phyloP scores from a whole-genome alignment of 495 filamentous ascomycete genomes.

The Ascobolus immersus region DNA sequence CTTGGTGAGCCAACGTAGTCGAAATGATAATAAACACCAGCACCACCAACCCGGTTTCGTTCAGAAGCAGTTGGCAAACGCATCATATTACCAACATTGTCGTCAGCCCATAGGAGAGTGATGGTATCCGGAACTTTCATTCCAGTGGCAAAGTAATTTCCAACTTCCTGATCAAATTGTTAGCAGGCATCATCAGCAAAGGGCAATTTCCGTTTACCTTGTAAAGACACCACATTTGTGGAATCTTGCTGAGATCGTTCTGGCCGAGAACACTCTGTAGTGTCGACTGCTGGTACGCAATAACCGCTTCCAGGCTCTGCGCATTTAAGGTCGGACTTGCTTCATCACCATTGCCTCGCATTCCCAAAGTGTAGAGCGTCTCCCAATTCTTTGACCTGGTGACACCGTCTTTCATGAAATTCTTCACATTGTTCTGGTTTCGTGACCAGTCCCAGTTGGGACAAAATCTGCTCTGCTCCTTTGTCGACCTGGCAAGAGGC shows the following conservation, averaged over 20 bases:
- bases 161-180: slow-evolving; percentile 19
- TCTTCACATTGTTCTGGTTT: slow-evolving; percentile 20
- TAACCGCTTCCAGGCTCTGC: slow-evolving; percentile 28
- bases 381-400: slow-evolving; percentile 21
- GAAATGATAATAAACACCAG: slow-evolving; percentile 27
- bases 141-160: slow-evolving; percentile 22
- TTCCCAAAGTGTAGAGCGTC: slow-evolving; percentile 23
- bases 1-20: slow-evolving; percentile 34
- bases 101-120: slow-evolving; percentile 25
- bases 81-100: slow-evolving; percentile 24
- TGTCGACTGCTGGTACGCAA: slow-evolving; percentile 28
- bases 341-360: slow-evolving; percentile 25
- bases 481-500: slow-evolving; percentile 23
- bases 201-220: slow-evolving; percentile 22
- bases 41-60: slow-evolving; percentile 19
- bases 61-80: slow-evolving; percentile 22
- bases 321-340: slow-evolving; percentile 18
- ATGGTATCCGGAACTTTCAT: slow-evolving; percentile 24
- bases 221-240: slow-evolving; percentile 50
- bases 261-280: slow-evolving; percentile 29
- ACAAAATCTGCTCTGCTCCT: slow-evolving; percentile 19
- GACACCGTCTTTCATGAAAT: slow-evolving; percentile 21
- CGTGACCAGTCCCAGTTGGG: slow-evolving; percentile 22
- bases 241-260: slow-evolving; percentile 28
- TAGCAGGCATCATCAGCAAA: slow-evolving; percentile 22